Evolutionary conservation across 345 rosid species (phyloP), one percentile per base, ranked within the genome.

Genomic region (Excoecaria cochinchinensis): DNA sequence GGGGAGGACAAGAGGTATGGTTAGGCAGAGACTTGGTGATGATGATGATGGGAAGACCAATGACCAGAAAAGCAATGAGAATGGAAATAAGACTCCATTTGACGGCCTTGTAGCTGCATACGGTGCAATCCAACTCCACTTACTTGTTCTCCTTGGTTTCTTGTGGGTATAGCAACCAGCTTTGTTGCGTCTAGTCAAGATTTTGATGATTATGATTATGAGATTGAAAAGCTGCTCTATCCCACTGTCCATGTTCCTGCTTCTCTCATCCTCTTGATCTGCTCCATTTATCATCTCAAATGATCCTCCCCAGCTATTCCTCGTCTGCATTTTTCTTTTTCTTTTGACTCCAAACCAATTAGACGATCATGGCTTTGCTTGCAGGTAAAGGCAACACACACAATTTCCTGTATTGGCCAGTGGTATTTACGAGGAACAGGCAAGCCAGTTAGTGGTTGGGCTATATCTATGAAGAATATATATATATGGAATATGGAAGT

Each of bases 91-190:
- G 87, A 14, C 97, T 96, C 99, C 98, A 96, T 3, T 88, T 80
- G 62, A 96, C 91, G 89, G 93, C 89, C 94, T 91, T 90, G 61
- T 97, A 93, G 85, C 98, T 93, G 62, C 93, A 97, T 69, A 93
- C 91, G 84, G 91, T 88, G 77, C 98, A 95, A 0, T 98, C 99
- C 13, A 95, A 89, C 85, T 95, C 98, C 3, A 93, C 99, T 38
- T 95, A 91, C 77, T 86, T 89, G 89, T 93, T 95, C 97, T 95
- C 93, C 84, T 81, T 81, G 91, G 93, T 89, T 85, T 93, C 87
- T 85, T 95, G 98, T 1, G 89, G 99, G 14, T 94, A 95, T 14
- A 95, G 90, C 5, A 95, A 85, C 99, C 99, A 95, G 79, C 99
- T 95, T 87, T 95, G 98, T 82, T 95, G 99, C 12, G 97, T 95